These are phyloP conservation scores for Sarocladium oryzae DNA, from an alignment of 2,329 filamentous ascomycete species.

Conservation along the genomic window DNA sequence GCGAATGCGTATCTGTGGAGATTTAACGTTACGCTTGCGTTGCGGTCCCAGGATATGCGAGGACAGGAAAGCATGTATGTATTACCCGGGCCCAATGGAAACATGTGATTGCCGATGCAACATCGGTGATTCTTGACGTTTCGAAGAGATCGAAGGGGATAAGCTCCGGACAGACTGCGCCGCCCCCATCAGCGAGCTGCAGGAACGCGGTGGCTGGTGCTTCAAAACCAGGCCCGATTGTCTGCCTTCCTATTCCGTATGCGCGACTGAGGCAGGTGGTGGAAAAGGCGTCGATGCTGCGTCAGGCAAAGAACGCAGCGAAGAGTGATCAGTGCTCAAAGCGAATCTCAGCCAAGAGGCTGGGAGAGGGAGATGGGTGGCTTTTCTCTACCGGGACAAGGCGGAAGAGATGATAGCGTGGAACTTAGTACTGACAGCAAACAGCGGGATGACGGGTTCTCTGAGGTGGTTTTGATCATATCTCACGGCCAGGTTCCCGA, in stretches of 20 bases:
- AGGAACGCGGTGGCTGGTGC: background rate
- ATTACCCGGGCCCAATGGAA: background rate
- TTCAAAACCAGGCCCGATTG: background rate
- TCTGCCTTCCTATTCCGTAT: background rate
- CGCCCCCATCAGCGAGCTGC: background rate
- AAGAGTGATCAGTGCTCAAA: no score
- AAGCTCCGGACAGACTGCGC: background rate
- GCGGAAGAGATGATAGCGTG: no score
- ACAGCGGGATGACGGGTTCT: background rate
- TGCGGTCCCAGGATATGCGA: no score
- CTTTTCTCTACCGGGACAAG: background rate
- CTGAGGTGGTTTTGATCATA: slow-evolving; percentile 4
- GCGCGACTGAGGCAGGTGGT: no score
- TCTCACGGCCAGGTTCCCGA: background rate
- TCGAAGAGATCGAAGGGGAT: background rate
- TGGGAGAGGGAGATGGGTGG: slow-evolving; percentile 1
- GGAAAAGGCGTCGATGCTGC: no score
- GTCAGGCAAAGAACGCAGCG: no score
- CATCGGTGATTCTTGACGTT: background rate
- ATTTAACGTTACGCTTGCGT: no score
- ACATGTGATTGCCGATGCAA: background rate
- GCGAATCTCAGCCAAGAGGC: background rate
- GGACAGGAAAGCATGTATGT: background rate
- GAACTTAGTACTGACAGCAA: background rate
- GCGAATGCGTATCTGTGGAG: no score